Conservation (phyloP, 75 land plant genomes). For the Picea glauca region DNA sequence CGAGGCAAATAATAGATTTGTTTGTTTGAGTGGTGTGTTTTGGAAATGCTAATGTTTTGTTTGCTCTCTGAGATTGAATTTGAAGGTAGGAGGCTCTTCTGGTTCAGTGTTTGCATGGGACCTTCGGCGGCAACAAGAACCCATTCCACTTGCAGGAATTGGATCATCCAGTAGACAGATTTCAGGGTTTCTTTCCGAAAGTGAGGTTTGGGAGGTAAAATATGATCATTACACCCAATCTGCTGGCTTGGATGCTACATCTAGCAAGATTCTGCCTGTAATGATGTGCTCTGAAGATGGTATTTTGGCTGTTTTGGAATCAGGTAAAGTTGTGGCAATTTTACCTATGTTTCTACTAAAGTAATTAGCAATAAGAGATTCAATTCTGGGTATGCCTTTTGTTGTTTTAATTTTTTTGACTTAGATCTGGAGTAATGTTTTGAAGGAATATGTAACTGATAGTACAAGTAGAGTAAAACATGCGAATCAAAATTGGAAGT, state of each 20-base stretch:
- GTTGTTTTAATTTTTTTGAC: not conserved
- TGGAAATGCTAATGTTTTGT: constrained; percentile 9
- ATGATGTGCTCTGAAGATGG: constrained; percentile 98
- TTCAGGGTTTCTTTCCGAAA: constrained; percentile 42
- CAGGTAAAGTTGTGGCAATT: constrained; percentile 42
- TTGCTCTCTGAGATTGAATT: not conserved
- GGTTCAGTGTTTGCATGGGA: constrained; percentile 95
- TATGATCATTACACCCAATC: constrained; percentile 57
- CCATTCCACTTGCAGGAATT: constrained; percentile 51
- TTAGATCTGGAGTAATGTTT: not conserved
- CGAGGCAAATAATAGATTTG: not conserved
- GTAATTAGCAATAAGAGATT: not conserved
- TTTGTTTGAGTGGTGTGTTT: not conserved
- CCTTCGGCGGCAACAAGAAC: constrained; percentile 70
- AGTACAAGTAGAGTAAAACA: not conserved
- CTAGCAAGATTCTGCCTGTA: constrained; percentile 67
- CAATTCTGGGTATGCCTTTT: not conserved
- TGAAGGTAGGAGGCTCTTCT: constrained; percentile 90
- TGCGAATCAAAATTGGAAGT: not conserved
- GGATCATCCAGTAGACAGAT: constrained; percentile 10
- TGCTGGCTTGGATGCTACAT: constrained; percentile 19
- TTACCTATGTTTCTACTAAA: not conserved
- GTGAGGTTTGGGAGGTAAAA: constrained; percentile 95
- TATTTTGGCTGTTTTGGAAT: constrained; percentile 70
- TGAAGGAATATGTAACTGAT: not conserved